Evolutionary conservation across 257 asterid genomes (phyloP), one percentile per base, ranked within the genome.

Genomic region (Nyctanthes arbortristis): DNA sequence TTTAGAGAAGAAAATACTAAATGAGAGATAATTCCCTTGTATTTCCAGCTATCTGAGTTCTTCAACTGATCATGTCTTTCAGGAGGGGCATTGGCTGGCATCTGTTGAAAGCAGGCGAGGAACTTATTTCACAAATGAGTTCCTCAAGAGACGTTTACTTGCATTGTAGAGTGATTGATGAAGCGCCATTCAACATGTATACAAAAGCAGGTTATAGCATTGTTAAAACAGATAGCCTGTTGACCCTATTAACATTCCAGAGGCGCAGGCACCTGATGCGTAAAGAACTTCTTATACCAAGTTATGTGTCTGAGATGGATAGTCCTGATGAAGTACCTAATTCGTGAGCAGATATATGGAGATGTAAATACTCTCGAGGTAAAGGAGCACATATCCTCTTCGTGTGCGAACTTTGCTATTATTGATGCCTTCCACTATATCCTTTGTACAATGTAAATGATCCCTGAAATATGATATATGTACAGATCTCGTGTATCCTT

Each of bases 51-150:
- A 33, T 20, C 65, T 63, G 65, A 27, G 47, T 12, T 35, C 68
- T 66, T 35, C 12, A 54, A 39, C 62, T 31, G 43, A 34, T 54
- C 16, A 43, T 66, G 43, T 61, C 55, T 78, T 65, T n/a, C 84
- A 94, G 97, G 91, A 88, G 92, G 84, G 97, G 98, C 68, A 86
- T 91, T 49, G 96, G 98, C 33, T 94, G 93, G 96, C 97, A 94
- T 71, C 83, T 94, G 47, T 79, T 94, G 76, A 88, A 81, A 80
- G 96, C 97, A 2, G 81, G 96, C 2, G 98, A 91, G 84, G 96
- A 89, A 29, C 89, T 94, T 59, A 82, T 91, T 65, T 77, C 88
- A 27, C 78, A 77, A 77, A 86, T 94, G 95, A 87, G 89, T 78
- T 68, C 93, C 37, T 71, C 93, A 24, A 78, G 79, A 73, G 95